phyloP scores from a whole-genome alignment of 805 yeast genomes.

The Cyberlindnera misumaiensis region DNA sequence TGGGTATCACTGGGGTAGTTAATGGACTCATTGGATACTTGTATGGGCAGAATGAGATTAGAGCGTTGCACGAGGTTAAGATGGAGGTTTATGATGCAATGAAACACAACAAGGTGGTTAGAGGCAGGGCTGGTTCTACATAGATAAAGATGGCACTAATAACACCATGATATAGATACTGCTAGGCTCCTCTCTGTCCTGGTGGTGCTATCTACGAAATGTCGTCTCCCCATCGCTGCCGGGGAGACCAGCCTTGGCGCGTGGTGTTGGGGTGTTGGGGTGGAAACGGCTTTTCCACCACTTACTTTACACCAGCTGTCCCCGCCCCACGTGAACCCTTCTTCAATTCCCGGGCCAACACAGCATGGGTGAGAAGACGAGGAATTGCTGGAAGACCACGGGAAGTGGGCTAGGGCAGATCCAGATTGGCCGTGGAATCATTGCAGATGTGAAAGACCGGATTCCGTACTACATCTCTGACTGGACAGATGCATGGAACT shows the following conservation, averaged over 20 bases:
- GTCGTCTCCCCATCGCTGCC: too few relatives aligned
- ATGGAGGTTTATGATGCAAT: conserved; percentile 48
- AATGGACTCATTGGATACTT: conserved; percentile 74
- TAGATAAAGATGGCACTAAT: neutral
- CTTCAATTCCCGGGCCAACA: too few relatives aligned
- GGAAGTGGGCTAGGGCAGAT: conserved; percentile 1
- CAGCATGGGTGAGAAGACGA: too few relatives aligned
- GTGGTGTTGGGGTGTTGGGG: too few relatives aligned
- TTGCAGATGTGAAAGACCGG: conserved; percentile 29
- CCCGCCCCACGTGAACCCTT: too few relatives aligned
- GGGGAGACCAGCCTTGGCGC: too few relatives aligned
- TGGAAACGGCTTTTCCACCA: too few relatives aligned
- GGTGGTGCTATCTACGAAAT: too few relatives aligned
- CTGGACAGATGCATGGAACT: conserved; percentile 76
- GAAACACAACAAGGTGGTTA: neutral
- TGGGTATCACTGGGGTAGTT: conserved; percentile 60
- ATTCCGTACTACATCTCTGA: conserved; percentile 69
- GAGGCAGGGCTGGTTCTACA: neutral
- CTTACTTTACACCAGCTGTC: too few relatives aligned
- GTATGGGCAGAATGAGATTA: conserved; percentile 72
- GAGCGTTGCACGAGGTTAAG: conserved; percentile 73
- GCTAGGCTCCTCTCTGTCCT: too few relatives aligned
- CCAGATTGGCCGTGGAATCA: conserved; percentile 27
- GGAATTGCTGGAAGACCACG: too few relatives aligned
- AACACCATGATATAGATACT: too few relatives aligned